phyloP scores from a whole-genome alignment of 768 basidiomycete species.

The Auricularia sp. region DNA sequence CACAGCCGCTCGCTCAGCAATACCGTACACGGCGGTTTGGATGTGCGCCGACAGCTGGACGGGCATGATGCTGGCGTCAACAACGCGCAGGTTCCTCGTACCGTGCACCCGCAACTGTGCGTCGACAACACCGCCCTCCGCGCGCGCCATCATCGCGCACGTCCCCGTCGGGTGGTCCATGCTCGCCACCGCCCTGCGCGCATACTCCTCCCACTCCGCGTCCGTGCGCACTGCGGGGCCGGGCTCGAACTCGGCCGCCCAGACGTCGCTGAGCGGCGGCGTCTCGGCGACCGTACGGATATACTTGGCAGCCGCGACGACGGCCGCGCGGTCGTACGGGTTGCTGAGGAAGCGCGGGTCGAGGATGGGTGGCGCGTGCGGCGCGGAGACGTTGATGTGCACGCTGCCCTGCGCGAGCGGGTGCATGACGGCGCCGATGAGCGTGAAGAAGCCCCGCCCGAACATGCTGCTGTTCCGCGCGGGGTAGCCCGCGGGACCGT shows the following conservation, averaged over 20 bases:
- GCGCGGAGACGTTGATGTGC: slow-evolving; percentile 24
- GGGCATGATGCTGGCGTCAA: slow-evolving; percentile 15
- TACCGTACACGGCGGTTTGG: slow-evolving; percentile 26
- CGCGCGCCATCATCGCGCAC: slow-evolving; percentile 46
- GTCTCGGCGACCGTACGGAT: slow-evolving; percentile 44
- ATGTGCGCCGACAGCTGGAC: slow-evolving; percentile 35
- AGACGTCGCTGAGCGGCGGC: slow-evolving; percentile 36
- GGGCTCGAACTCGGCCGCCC: slow-evolving; percentile 39
- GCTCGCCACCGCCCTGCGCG: slow-evolving; percentile 9
- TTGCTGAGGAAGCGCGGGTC: slow-evolving; percentile 32
- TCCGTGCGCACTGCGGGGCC: slow-evolving; percentile 44
- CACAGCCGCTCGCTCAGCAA: slow-evolving; percentile 41
- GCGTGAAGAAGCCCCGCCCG: no score
- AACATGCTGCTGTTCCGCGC: no score
- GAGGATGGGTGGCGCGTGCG: slow-evolving; percentile 28
- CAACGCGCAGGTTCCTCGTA: slow-evolving; percentile 12
- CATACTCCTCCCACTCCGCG: slow-evolving; percentile 44
- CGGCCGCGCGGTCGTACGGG: slow-evolving; percentile 30
- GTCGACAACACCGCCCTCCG: slow-evolving; percentile 49
- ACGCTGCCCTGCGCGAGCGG: background rate
- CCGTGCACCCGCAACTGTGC: slow-evolving; percentile 30
- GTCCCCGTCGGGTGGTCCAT: slow-evolving; percentile 48
- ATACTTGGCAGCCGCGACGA: slow-evolving; percentile 53
- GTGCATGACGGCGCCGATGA: background rate
- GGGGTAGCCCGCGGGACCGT: background rate